phyloP scores from a whole-genome alignment of 305 asterid species.

The Fraxinus platypoda region DNA sequence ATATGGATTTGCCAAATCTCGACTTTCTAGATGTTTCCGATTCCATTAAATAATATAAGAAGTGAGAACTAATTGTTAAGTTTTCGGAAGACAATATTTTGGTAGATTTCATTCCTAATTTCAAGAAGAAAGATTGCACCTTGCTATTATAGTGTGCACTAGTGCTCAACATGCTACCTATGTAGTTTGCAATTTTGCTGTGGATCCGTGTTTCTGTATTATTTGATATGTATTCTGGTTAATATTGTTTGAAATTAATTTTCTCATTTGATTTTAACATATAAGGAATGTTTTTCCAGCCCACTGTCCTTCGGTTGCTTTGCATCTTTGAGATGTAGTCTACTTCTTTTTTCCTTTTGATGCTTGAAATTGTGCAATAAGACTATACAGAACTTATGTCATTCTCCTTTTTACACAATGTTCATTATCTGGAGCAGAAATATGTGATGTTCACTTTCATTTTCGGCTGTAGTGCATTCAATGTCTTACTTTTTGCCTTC shows the following conservation, averaged over 20 bases:
- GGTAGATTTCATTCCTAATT: neutral
- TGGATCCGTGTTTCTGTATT: neutral
- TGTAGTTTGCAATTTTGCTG: neutral
- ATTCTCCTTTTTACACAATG: neutral
- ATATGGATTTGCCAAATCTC: neutral
- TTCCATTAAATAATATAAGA: neutral
- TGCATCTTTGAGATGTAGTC: neutral
- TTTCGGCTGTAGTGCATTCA: neutral
- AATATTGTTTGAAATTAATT: neutral
- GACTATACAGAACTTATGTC: neutral
- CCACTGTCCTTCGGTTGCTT: neutral
- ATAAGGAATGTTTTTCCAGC: neutral
- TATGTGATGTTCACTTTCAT: conserved; percentile 1
- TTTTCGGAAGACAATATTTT: neutral
- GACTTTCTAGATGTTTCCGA: neutral
- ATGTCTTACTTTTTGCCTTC: conserved; percentile 20
- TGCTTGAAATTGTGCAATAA: neutral
- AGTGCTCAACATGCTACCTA: neutral
- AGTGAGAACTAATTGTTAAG: neutral
- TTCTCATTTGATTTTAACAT: neutral
- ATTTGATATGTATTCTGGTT: neutral
- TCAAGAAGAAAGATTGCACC: neutral
- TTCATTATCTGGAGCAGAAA: neutral
- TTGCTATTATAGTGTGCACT: neutral
- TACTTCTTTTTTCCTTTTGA: neutral